A percentile compares a stretch with the other conserved stretches of the same genome.
Evolutionary conservation across 148 eudicot genomes (phyloP).

Genomic region (Vaccinium vitisidaea): DNA sequence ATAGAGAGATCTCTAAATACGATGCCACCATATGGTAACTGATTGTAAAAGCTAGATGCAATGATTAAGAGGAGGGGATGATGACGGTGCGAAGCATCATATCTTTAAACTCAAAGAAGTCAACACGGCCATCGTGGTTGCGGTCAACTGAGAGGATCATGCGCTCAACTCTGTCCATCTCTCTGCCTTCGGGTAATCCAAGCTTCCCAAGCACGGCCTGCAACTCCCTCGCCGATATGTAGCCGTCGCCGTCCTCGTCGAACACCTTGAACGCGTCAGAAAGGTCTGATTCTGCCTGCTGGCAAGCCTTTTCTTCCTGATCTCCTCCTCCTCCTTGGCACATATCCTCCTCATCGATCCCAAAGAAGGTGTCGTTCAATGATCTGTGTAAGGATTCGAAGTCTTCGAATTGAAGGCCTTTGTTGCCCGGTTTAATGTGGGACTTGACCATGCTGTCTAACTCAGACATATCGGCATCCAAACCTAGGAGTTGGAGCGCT

Average conservation of each 20-base stretch:
- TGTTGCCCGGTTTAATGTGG: slow-evolving; percentile 41
- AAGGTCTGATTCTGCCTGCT: slow-evolving; percentile 64
- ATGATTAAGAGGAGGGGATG: slow-evolving; percentile 22
- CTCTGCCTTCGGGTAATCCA: slow-evolving; percentile 62
- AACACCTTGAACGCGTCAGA: slow-evolving; percentile 86
- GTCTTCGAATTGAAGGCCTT: slow-evolving; percentile 57
- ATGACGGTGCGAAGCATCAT: slow-evolving; percentile 70
- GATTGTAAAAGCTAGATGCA: neutral
- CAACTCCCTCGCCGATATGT: slow-evolving; percentile 74
- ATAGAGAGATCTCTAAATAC: neutral
- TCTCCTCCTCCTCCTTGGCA: neutral
- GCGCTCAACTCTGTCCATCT: slow-evolving; percentile 50
- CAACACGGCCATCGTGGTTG: slow-evolving; percentile 71
- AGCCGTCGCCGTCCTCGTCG: slow-evolving; percentile 86
- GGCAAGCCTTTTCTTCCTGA: neutral
- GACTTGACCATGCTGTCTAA: slow-evolving; percentile 38
- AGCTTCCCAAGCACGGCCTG: slow-evolving; percentile 60
- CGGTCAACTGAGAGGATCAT: slow-evolving; percentile 77
- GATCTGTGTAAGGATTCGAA: slow-evolving; percentile 64
- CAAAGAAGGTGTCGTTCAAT: slow-evolving; percentile 45
- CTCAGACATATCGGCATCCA: slow-evolving; percentile 46
- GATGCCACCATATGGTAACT: neutral
- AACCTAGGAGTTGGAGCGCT: slow-evolving; percentile 59
- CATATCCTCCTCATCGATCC: slow-evolving; percentile 13
- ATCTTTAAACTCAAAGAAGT: slow-evolving; percentile 76